Base-by-base conservation (phyloP, 805 yeast genomes). In the Candida nonsorbophila region DNA sequence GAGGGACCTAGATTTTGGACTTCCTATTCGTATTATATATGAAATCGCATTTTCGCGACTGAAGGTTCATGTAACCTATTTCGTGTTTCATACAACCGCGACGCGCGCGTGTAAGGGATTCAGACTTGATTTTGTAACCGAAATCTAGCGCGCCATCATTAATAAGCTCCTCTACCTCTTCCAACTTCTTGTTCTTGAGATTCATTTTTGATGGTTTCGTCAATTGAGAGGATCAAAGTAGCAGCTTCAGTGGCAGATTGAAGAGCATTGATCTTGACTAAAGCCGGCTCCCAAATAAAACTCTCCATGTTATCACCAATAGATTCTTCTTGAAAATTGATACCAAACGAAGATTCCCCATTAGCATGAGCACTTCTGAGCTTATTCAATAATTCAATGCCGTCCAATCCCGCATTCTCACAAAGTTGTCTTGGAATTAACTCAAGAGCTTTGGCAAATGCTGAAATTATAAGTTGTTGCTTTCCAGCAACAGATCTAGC, bases 401-500 rank as follows among this genome's bases (percentile, higher is more conserved):
- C 94, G 54, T 92, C 99, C 43, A 92, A 79, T 4, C 99, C 99
- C n/a, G 96, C 98, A 56, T 92, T 92, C 53, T 92, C 98, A 67
- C 97, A 90, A 41, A 92, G 70, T 55, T 92, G 97, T 55, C 97
- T 80, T 43, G 99, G 99, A 47, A 92, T 87, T 16, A 92, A 79
- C 62, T 92, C 99, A 34, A 92, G 69, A 1, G 97, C 95, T 44
- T 83, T 82, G 14, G 98, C 98, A 61, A 78, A 92, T 6, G 96
- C 95, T 34, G 80, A 79, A 34, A 92, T 82, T 35, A 92, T 79
- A 38, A 92, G 67, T 64, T 92, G 99, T 61, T 90, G 96, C 58
- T 92, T 90, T 22, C 98, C 98, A 14, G 95, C 86, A 45, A 92
- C 84, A 12, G 85, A 74, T 49, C 81, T 79, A 14, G 97, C 79